Conservation (phyloP, 1,139 yeast species). For the Debaryomycetaceae sp. region DNA sequence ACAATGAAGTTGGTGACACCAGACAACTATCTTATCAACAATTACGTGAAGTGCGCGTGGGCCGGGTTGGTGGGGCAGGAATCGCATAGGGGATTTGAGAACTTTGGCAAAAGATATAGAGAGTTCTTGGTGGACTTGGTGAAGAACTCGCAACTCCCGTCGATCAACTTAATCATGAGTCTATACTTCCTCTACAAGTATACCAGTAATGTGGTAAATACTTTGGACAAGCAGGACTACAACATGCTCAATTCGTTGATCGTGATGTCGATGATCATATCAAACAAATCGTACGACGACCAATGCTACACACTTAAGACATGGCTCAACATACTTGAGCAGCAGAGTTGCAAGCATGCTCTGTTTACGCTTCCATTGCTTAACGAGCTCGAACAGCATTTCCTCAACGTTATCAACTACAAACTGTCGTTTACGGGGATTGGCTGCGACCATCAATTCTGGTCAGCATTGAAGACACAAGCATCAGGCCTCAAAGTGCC, state of each 20-base stretch:
- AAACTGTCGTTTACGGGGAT: conserved; percentile 24
- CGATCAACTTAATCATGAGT: conserved; percentile 28
- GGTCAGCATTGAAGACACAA: conserved; percentile 14
- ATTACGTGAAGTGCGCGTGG: conserved; percentile 12
- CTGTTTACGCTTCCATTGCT: conserved; percentile 17
- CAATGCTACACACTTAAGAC: conserved; percentile 52
- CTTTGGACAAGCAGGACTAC: conserved; percentile 12
- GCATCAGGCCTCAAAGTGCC: background rate
- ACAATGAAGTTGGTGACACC: background rate
- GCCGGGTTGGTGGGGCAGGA: conserved; percentile 7
- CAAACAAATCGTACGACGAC: conserved; percentile 50
- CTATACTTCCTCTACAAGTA: conserved; percentile 30
- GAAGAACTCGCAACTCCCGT: conserved; percentile 26
- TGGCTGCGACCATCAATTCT: conserved; percentile 20
- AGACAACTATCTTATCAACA: conserved; percentile 7
- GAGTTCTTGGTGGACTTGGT: conserved; percentile 18
- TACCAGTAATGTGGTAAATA: conserved; percentile 14
- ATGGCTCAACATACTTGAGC: conserved; percentile 30
- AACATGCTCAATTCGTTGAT: conserved; percentile 21
- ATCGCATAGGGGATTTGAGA: conserved; percentile 4
- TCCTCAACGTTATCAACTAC: conserved; percentile 27
- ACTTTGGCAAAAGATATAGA: conserved; percentile 17
- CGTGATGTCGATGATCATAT: conserved; percentile 35
- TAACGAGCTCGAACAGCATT: conserved; percentile 29
- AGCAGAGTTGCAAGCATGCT: background rate